Percentiles rank a stretch among this genome's conserved stretches.
Conservation (phyloP, 208 protist species). For the Lotmaria passim region DNA sequence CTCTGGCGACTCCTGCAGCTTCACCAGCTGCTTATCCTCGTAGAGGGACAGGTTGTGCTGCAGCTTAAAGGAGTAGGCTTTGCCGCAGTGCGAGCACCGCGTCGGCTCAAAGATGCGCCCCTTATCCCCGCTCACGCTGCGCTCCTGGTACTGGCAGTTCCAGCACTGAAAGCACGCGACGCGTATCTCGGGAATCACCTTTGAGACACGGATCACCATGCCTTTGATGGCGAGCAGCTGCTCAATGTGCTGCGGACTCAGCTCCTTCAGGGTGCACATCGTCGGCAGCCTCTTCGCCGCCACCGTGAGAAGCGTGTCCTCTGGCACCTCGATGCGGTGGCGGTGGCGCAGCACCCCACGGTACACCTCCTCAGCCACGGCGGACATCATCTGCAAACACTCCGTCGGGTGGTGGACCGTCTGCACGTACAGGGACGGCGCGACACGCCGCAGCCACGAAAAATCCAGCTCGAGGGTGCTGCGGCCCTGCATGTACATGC, state of each 20-base stretch:
- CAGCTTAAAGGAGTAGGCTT: slow-evolving; percentile 88
- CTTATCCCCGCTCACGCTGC: slow-evolving; percentile 80
- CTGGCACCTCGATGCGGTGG: slow-evolving; percentile 48
- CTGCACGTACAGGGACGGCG: slow-evolving; percentile 66
- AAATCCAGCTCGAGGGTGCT: slow-evolving; percentile 80
- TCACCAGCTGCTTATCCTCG: slow-evolving; percentile 97
- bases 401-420: slow-evolving; percentile 82
- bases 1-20: slow-evolving; percentile 98
- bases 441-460: slow-evolving; percentile 48
- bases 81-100: slow-evolving; percentile 92
- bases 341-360: slow-evolving; percentile 56
- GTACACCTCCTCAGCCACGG: slow-evolving; percentile 80
- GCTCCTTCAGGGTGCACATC: slow-evolving; percentile 68
- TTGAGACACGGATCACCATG: slow-evolving; percentile 93
- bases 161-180: slow-evolving; percentile 96
- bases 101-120: slow-evolving; percentile 97
- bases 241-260: slow-evolving; percentile 83
- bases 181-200: slow-evolving; percentile 92
- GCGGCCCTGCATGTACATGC: slow-evolving; percentile 76
- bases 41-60: slow-evolving; percentile 97
- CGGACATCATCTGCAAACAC: slow-evolving; percentile 89
- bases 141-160: slow-evolving; percentile 88
- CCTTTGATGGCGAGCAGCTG: slow-evolving; percentile 87
- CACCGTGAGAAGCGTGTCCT: slow-evolving; percentile 69
- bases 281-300: slow-evolving; percentile 69